These are phyloP conservation scores for Iris macrosiphon DNA, from an alignment of 106 monocot species.

Conservation along the genomic window DNA sequence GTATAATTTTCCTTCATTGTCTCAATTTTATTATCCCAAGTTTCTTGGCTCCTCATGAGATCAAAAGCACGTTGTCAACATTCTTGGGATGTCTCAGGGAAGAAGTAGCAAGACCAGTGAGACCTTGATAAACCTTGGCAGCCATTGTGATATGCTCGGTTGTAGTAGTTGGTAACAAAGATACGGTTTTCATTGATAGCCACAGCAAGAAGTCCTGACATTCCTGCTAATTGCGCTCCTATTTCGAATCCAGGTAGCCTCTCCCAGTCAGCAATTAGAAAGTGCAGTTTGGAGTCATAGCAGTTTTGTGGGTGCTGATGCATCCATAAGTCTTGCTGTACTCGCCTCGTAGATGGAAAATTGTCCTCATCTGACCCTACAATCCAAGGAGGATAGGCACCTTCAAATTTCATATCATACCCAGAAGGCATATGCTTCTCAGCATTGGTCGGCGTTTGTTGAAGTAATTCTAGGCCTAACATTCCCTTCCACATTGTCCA, in stretches of 20 bases:
- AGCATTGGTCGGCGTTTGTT: not conserved
- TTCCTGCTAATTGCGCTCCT: constrained; percentile 80
- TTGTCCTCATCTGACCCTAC: constrained; percentile 80
- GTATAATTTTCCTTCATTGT: too few relatives aligned
- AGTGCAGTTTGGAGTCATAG: constrained; percentile 34
- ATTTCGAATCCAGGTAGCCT: constrained; percentile 75
- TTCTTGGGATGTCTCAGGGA: too few relatives aligned
- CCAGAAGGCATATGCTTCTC: constrained; percentile 1
- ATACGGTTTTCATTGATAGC: constrained; percentile 76
- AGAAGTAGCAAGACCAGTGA: too few relatives aligned
- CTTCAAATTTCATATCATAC: not conserved
- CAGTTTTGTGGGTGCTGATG: constrained; percentile 77
- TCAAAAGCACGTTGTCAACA: too few relatives aligned
- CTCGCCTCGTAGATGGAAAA: constrained; percentile 63
- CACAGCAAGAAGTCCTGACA: constrained; percentile 71
- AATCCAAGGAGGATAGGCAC: constrained; percentile 78
- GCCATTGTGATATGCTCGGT: constrained; percentile 71
- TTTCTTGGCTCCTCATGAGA: too few relatives aligned
- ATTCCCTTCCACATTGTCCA: constrained; percentile 76
- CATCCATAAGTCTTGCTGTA: constrained; percentile 75
- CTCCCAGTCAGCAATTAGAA: constrained; percentile 86
- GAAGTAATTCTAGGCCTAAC: constrained; percentile 29
- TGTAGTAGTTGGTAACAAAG: constrained; percentile 73
- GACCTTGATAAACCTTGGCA: constrained; percentile 52
- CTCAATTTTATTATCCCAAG: too few relatives aligned